Evolutionary conservation across 768 basidiomycete species (phyloP).

Genomic region (Obba rivulosa): DNA sequence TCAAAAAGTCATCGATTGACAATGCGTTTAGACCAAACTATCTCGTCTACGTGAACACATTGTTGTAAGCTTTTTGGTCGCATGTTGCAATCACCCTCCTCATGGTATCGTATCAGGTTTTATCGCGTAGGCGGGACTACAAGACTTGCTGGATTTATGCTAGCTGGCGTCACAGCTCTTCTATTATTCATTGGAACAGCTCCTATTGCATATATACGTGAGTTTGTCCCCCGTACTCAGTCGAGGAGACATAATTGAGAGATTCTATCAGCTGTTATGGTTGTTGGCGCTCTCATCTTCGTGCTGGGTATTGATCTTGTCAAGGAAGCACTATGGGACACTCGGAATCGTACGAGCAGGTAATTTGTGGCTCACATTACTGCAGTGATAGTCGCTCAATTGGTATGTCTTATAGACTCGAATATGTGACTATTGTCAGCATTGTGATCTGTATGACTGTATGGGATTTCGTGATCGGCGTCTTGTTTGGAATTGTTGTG

Average conservation of each 20-base stretch:
- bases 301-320: conserved; percentile 92
- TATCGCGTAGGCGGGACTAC: conserved; percentile 91
- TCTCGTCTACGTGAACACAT: conserved; percentile 82
- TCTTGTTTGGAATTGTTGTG: conserved; percentile 86
- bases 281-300: conserved; percentile 88
- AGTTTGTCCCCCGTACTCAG: conserved; percentile 22
- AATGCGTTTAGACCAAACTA: conserved; percentile 61
- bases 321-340: conserved; percentile 97
- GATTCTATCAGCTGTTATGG: conserved; percentile 67
- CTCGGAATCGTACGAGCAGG: conserved; percentile 78
- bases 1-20: not conserved
- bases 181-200: conserved; percentile 81
- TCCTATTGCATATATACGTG: conserved; percentile 90
- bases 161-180: conserved; percentile 66
- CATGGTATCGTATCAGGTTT: too few relatives aligned
- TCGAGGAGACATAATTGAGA: not conserved
- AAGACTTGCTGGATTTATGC: conserved; percentile 77
- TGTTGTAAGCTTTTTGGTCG: conserved; percentile 49
- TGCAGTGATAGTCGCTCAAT: too few relatives aligned
- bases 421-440: conserved; percentile 78
- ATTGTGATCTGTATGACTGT: conserved; percentile 92
- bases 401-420: conserved; percentile 39
- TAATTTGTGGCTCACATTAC: conserved; percentile 27
- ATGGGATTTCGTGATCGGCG: conserved; percentile 93
- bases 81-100: too few relatives aligned